phyloP scores from a whole-genome alignment of 2,329 filamentous ascomycete genomes.

The Fusarium sp. region DNA sequence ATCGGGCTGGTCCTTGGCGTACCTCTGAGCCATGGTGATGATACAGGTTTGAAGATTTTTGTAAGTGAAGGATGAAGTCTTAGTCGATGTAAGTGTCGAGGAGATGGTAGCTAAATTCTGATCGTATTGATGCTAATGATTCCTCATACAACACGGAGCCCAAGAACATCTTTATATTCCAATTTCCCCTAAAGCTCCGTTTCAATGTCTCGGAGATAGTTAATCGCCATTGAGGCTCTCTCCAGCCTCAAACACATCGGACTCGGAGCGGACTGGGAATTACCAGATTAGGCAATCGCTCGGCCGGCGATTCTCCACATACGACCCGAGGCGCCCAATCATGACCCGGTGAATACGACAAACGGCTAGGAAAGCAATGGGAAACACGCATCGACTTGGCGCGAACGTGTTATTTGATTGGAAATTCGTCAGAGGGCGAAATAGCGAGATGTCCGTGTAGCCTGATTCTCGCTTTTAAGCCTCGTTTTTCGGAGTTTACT shows the following conservation, averaged over 20 bases:
- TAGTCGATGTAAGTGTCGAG: background rate
- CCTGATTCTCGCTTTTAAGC: background rate
- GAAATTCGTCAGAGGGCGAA: background rate
- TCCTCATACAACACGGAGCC: background rate
- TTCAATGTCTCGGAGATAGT: background rate
- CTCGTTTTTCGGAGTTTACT: slow-evolving; percentile 4
- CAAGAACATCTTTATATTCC: background rate
- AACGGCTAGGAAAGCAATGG: background rate
- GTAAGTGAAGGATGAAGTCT: background rate
- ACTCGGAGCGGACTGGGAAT: slow-evolving; percentile 7
- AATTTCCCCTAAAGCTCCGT: no score
- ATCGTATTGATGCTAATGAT: background rate
- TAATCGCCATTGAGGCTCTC: slow-evolving; percentile 5
- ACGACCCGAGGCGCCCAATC: background rate
- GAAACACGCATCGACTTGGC: background rate
- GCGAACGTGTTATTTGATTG: background rate
- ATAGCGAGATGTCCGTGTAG: background rate
- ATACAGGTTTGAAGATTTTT: background rate
- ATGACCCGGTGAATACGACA: slow-evolving; percentile 17
- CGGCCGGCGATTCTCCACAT: background rate
- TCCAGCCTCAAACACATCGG: background rate
- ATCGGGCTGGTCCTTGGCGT: slow-evolving; percentile 49
- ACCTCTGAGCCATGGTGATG: slow-evolving; percentile 38
- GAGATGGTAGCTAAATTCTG: background rate
- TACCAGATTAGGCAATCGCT: slow-evolving; percentile 18